Percentiles rank a stretch among this genome's conserved stretches.
These are phyloP conservation scores for Musa itinerans DNA, from an alignment of 176 grass and related monocot genomes.

Conservation along the genomic window DNA sequence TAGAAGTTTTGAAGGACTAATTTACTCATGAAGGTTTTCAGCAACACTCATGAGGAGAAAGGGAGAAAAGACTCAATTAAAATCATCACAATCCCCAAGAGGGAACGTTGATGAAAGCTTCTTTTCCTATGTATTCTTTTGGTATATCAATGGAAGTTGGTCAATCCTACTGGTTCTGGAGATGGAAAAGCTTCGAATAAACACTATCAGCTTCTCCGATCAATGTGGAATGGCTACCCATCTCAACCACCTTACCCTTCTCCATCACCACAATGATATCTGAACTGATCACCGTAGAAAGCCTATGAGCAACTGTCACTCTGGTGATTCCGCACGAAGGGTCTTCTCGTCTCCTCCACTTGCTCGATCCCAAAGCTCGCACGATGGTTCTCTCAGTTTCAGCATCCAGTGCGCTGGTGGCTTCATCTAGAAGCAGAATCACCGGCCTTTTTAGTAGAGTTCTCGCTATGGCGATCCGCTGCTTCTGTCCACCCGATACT, in stretches of 20 bases:
- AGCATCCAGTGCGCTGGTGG: constrained; percentile 45
- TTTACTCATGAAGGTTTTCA: too few species aligned
- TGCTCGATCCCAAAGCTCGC: constrained; percentile 21
- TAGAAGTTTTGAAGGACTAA: too few species aligned
- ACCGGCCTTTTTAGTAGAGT: constrained; percentile 41
- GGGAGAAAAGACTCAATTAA: too few species aligned
- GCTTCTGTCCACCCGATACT: constrained; percentile 43
- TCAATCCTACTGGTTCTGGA: constrained; percentile 40
- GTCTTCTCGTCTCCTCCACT: constrained; percentile 23
- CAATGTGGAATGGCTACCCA: constrained; percentile 27
- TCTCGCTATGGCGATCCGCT: constrained; percentile 39
- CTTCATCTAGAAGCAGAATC: constrained; percentile 53
- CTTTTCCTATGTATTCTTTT: too few species aligned
- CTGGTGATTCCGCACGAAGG: constrained; percentile 29
- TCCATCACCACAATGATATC: constrained; percentile 49
- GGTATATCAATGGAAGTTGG: background rate
- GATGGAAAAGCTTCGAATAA: constrained; percentile 35
- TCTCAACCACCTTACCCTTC: constrained; percentile 36
- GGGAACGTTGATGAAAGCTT: too few species aligned
- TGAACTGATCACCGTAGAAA: constrained; percentile 37
- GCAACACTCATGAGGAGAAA: too few species aligned
- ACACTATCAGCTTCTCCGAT: constrained; percentile 20
- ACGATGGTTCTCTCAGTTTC: constrained; percentile 40
- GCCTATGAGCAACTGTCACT: constrained; percentile 45
- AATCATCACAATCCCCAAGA: too few species aligned